Conservation (phyloP, 2,329 filamentous ascomycete genomes). For the Claviceps monticola region DNA sequence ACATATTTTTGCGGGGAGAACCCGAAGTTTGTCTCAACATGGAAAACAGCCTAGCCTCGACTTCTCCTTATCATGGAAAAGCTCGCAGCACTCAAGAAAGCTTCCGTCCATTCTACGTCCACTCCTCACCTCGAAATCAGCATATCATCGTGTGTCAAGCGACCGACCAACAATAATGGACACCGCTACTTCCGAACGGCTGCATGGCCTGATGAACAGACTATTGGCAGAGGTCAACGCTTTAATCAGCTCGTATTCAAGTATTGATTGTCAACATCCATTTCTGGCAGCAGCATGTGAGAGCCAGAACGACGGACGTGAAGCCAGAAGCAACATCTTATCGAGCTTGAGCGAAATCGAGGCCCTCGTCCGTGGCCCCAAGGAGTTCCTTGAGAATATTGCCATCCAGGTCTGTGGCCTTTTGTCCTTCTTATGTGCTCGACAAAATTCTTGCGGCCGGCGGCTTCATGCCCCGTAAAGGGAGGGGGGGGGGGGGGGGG, state of each 20-base stretch:
- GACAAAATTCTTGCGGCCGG: neutral
- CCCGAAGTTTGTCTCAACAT: neutral
- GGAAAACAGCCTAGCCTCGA: neutral
- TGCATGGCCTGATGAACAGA: neutral
- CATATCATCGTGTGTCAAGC: neutral
- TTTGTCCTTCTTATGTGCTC: neutral
- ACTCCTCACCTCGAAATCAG: neutral
- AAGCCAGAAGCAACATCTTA: neutral
- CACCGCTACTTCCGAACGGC: neutral
- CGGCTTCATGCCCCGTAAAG: neutral
- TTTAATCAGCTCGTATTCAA: neutral
- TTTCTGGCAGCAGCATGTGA: neutral
- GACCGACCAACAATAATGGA: neutral
- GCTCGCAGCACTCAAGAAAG: neutral
- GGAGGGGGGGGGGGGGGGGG: too few relatives aligned
- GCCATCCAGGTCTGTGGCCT: conserved; percentile 1
- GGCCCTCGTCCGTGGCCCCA: neutral
- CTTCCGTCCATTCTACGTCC: neutral
- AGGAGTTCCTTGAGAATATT: conserved; percentile 2
- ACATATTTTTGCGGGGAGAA: neutral
- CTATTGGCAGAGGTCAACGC: neutral
- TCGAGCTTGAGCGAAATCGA: conserved; percentile 1
- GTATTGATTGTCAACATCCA: neutral
- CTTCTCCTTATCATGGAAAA: neutral
- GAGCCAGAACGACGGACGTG: neutral